Conservation (phyloP, 352 stramenopile species). For the Phytophthora pseudosyringae region DNA sequence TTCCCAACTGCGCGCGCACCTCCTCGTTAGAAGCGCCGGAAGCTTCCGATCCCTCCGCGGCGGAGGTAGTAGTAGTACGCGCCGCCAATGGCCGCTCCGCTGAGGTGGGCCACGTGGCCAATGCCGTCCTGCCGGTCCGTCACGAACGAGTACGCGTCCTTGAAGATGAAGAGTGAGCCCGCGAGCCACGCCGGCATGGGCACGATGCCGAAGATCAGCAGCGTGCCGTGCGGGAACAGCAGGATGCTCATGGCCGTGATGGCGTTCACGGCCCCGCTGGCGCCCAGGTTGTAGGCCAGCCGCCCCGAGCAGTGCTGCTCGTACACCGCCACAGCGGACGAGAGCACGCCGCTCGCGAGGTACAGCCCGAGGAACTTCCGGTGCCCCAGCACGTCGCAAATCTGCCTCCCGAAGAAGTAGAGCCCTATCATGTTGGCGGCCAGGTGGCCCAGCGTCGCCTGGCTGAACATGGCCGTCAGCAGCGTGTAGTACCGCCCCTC, state of each 20-base stretch:
- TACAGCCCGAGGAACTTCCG: conserved; percentile 80
- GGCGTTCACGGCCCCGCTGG: conserved; percentile 80
- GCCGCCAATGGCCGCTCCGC: conserved; percentile 62
- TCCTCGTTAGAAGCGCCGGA: conserved; percentile 36
- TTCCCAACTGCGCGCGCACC: background rate
- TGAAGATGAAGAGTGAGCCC: conserved; percentile 75
- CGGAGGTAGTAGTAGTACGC: conserved; percentile 72
- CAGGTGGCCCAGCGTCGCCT: conserved; percentile 62
- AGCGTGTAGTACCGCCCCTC: conserved; percentile 78
- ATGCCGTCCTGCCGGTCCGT: conserved; percentile 59
- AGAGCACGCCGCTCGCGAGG: conserved; percentile 72
- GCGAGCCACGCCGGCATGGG: conserved; percentile 79
- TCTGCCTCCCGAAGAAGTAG: conserved; percentile 78
- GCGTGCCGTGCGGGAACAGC: conserved; percentile 70
- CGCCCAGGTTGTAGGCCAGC: conserved; percentile 65
- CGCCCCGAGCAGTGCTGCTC: conserved; percentile 59
- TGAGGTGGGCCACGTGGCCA: conserved; percentile 79
- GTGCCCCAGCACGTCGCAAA: conserved; percentile 70
- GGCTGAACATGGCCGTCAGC: conserved; percentile 77
- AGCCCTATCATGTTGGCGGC: conserved; percentile 78
- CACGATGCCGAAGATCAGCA: conserved; percentile 80
- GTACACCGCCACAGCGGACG: conserved; percentile 61
- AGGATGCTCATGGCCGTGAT: conserved; percentile 80
- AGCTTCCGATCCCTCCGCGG: conserved; percentile 33
- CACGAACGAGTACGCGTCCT: conserved; percentile 73